Base-by-base conservation (phyloP, 108 stramenopile species). In the Aurantiochytrium sp. region DNA sequence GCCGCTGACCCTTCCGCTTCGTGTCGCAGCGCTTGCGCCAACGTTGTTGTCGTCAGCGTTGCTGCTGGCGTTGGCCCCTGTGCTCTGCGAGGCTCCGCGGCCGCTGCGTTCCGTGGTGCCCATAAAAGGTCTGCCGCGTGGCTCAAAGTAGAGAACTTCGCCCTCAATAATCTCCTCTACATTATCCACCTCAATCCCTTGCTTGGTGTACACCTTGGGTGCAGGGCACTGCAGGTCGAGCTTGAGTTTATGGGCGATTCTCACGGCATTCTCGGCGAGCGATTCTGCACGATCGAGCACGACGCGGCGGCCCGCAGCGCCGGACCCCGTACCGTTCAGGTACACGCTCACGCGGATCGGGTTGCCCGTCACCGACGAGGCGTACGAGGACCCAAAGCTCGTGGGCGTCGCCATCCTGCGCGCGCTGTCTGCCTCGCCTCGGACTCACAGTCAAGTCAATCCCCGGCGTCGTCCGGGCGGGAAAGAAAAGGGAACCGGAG, bases 311-410 rank as follows among this genome's bases (percentile, higher is more conserved):
- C 73, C 73, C 25, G 49, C 73, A 5, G 47, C 73, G 25, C 49
- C 49, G 49, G 73, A 5, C 0, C 73, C 73, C n/a, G 49, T 28
- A 0, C 73, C 73, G 25, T 83, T 83, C 25, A 83, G 73, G 49
- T 83, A 83, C 47, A 83, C 73, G 73, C 73, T 83, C 47, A 83
- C 73, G 23, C 73, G 73, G 10, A 83, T 10, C 5, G 73, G 73
- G 49, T 83, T 83, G 35, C 60, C 60, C 35, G 60, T 64, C 60
- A 64, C 35, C 35, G 60, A 64, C 25, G 60, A 64, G 19, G 60
- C 14, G 35, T 64, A 64, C 35, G 60, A 5, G 5, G 60, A 64
- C 25, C 60, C 60, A 16, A 64, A 64, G 60, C 60, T 64, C 60
- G 60, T 28, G 28, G 28, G 28, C 28, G 28, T 28, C 28, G 28